These are phyloP conservation scores for Oryza australiensis DNA, from an alignment of 176 grass and related monocot genomes.

Conservation along the genomic window DNA sequence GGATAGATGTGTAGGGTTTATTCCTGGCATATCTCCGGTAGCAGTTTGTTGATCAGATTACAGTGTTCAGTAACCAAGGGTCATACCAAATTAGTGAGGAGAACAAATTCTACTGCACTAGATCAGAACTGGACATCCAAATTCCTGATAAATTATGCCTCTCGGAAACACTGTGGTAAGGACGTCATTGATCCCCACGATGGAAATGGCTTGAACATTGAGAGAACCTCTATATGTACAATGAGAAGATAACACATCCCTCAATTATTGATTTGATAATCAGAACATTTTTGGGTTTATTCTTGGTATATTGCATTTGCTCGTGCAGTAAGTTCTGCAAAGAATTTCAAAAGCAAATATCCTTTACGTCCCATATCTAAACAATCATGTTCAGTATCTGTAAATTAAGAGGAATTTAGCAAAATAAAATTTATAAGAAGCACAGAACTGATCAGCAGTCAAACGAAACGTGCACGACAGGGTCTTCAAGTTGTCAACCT, in stretches of 20 bases:
- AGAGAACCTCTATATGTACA: conserved; percentile 19
- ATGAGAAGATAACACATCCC: conserved; percentile 32
- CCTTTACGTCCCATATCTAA: conserved; percentile 21
- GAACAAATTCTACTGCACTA: conserved; percentile 22
- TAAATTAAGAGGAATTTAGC: neutral
- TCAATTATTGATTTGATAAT: conserved; percentile 13
- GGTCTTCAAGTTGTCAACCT: neutral
- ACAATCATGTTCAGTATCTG: conserved; percentile 8
- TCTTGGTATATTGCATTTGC: conserved; percentile 39
- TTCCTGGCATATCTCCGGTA: conserved; percentile 22
- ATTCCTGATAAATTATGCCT: conserved; percentile 5
- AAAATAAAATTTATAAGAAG: neutral
- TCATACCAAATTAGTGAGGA: conserved; percentile 9
- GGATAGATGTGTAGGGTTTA: conserved; percentile 15
- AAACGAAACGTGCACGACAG: conserved; percentile 1
- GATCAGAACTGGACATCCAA: conserved; percentile 11
- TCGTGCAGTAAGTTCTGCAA: conserved; percentile 7
- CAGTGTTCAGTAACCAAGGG: conserved; percentile 1
- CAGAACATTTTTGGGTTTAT: conserved; percentile 17
- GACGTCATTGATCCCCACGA: neutral
- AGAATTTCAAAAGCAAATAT: conserved; percentile 19
- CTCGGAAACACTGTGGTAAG: neutral
- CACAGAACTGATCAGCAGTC: neutral
- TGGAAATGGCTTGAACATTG: conserved; percentile 1
- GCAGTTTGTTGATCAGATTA: conserved; percentile 15